Evolutionary conservation across 2,329 filamentous ascomycete species (phyloP), one percentile per base, ranked within the genome.

Genomic region (Xylariaceae sp.): DNA sequence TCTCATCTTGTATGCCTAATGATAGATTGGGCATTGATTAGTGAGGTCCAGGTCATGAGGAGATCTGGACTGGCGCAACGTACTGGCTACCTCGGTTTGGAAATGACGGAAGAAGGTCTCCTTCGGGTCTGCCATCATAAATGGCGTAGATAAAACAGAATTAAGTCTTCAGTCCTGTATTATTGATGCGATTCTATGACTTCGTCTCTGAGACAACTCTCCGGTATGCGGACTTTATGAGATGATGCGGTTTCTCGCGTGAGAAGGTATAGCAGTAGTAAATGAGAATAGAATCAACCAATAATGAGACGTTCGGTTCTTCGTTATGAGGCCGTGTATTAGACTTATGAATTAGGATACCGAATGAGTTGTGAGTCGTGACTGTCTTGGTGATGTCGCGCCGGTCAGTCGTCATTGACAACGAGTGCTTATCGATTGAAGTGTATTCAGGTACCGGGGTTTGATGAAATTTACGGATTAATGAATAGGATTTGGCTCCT

Each of bases 41-140:
- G 54, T 44, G 11, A 64, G 18, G 61, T 30, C 23, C 23, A 4
- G 4, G 1, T 30, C 4, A 30, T 30, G 23, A 30, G 23, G 5
- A 52, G 35, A n/a, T 18, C 37, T 1, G 37, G 37, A 1, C 23
- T 49, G 47, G 17, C 23, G 1, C 15, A 34, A 67, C 78, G 72
- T 77, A 92, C 90, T 81, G 51, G 84, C 84, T 55, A 89, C 84
- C 73, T 89, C 87, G 67, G 86, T 81, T 65, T 90, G 87, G 69
- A 96, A 96, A 71, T 91, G 88, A 67, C 86, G 84, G 73, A 93
- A 92, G 77, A 96, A 96, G 44, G 85, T 85, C 70, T 93, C 88
- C 66, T 92, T 94, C 59, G 84, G 75, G 60, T 82, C 78, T 61
- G 72, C 70, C 74, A 76, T 76, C 37, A 3, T 13, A 41, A 13